phyloP scores from a whole-genome alignment of 176 grass and related monocot genomes.

The Carex myosuroides region DNA sequence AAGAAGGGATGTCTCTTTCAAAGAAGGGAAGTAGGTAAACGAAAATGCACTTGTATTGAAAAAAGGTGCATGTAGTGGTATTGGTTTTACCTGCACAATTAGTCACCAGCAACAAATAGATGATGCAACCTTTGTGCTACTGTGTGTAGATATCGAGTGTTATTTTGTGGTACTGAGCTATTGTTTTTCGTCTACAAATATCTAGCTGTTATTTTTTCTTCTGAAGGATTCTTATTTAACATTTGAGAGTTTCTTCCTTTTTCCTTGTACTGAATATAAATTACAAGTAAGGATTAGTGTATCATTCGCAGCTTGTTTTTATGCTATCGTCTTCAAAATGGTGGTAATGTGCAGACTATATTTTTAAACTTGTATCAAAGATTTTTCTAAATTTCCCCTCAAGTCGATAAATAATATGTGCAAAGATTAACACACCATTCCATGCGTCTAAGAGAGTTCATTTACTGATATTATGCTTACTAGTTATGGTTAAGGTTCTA shows the following conservation, averaged over 20 bases:
- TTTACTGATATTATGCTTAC: neutral
- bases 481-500: slow-evolving; percentile 6
- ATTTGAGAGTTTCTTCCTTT: slow-evolving; percentile 6
- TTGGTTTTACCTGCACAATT: slow-evolving; percentile 27
- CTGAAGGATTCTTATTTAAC: neutral
- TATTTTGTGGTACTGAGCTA: neutral
- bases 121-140: neutral
- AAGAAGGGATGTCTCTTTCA: slow-evolving; percentile 99
- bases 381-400: neutral
- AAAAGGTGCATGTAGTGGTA: slow-evolving; percentile 56
- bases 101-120: neutral
- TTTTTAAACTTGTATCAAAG: neutral
- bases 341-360: neutral
- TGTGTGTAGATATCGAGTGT: neutral
- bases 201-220: neutral
- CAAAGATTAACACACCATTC: neutral
- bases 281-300: neutral
- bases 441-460: neutral
- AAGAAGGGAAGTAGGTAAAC: slow-evolving; percentile 99
- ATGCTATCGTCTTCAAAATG: neutral
- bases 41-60: slow-evolving; percentile 77
- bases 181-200: neutral
- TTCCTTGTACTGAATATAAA: neutral
- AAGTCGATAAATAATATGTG: neutral
- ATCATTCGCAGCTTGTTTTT: neutral